Conservation (phyloP, 2,329 filamentous ascomycete genomes). For the Hypoxylon sp. region DNA sequence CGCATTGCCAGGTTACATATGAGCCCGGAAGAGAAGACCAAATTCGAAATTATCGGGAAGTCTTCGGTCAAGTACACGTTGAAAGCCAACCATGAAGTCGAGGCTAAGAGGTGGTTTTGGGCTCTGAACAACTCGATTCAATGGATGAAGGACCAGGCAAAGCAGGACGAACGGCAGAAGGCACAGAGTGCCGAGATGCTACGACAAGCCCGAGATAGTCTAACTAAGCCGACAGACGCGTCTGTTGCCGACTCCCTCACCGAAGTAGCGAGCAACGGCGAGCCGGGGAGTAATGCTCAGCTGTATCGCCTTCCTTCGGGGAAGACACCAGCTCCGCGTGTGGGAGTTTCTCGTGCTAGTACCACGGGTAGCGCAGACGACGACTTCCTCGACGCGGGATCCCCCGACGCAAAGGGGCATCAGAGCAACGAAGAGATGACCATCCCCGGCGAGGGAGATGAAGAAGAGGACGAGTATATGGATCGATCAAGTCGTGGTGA, state of each 20-base stretch:
- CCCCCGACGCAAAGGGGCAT: constrained; percentile 51
- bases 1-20: constrained; percentile 93
- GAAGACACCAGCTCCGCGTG: constrained; percentile 42
- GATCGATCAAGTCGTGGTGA: constrained; percentile 84
- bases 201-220: constrained; percentile 80
- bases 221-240: constrained; percentile 60
- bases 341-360: constrained; percentile 52
- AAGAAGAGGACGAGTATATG: constrained; percentile 76
- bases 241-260: constrained; percentile 57
- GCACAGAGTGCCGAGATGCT: constrained; percentile 78
- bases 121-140: constrained; percentile 98
- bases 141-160: constrained; percentile 96
- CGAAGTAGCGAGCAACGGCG: constrained; percentile 61
- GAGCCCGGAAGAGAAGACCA: constrained; percentile 96
- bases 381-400: constrained; percentile 57
- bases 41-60: constrained; percentile 97
- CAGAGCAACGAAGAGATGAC: constrained; percentile 47
- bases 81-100: constrained; percentile 97
- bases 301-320: constrained; percentile 52
- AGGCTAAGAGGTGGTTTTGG: constrained; percentile 99
- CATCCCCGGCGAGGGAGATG: constrained; percentile 55
- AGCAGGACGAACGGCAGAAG: constrained; percentile 82
- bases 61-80: constrained; percentile 98
- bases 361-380: constrained; percentile 60
- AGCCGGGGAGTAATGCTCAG: constrained; percentile 57